Evolutionary conservation across 495 filamentous ascomycete species (phyloP).

Genomic region (Penicillium malachiteum): DNA sequence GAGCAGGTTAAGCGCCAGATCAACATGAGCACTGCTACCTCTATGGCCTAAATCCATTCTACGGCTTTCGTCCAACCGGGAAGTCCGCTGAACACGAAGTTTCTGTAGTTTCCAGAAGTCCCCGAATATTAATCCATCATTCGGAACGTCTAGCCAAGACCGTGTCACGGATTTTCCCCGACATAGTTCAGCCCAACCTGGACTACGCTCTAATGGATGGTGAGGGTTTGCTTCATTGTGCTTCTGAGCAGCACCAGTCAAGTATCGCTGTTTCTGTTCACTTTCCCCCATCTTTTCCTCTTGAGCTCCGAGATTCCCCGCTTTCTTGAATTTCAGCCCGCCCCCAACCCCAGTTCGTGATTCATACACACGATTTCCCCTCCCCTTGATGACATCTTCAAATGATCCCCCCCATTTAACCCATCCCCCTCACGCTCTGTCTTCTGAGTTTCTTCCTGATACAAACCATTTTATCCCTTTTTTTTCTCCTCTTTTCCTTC

Average conservation of each 20-base stretch:
- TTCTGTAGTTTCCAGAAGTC: background rate
- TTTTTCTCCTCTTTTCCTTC: constrained; percentile 10
- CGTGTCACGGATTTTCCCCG: background rate
- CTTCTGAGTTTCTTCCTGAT: constrained; percentile 21
- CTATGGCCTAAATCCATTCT: constrained; percentile 36
- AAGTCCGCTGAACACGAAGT: background rate
- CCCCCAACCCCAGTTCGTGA: constrained; percentile 2
- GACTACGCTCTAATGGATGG: constrained; percentile 1
- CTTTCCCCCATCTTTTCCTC: constrained; percentile 1
- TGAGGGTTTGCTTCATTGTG: background rate
- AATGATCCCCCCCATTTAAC: constrained; percentile 19
- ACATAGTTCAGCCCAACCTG: constrained; percentile 5
- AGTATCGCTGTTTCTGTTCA: background rate
- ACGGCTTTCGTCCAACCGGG: constrained; percentile 13
- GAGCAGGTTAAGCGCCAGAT: constrained; percentile 96
- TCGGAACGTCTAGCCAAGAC: no score
- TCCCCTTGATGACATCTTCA: constrained; percentile 23
- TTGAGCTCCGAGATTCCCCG: constrained; percentile 4
- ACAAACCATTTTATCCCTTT: constrained; percentile 19
- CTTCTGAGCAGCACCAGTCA: background rate
- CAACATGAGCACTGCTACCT: constrained; percentile 43
- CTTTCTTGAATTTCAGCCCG: constrained; percentile 13
- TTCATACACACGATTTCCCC: background rate
- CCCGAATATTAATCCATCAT: no score
- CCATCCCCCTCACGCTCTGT: constrained; percentile 38